Evolutionary conservation across 306 rosid genomes (phyloP).

Genomic region (Castanopsis chinensis): DNA sequence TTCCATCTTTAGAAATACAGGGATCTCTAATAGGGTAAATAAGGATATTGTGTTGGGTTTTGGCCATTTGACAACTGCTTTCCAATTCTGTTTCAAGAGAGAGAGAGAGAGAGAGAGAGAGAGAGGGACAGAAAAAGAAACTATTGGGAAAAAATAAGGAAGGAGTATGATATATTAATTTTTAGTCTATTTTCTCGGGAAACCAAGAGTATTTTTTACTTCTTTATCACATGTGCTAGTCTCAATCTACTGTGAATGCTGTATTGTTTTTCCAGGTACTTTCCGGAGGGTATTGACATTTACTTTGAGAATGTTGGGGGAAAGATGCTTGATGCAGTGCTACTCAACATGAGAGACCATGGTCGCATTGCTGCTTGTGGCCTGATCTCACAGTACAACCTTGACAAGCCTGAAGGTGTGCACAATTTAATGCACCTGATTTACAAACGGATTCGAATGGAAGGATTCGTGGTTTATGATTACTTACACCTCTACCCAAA

Average conservation of each 20-base stretch:
- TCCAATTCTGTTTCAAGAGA: no score
- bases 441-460: constrained; percentile 4
- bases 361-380: neutral
- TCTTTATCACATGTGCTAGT: no score
- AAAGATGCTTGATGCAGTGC: neutral
- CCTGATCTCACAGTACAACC: constrained; percentile 44
- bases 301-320: neutral
- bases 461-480: constrained; percentile 15
- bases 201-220: no score
- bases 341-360: neutral
- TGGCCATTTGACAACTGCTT: no score
- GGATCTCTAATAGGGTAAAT: no score
- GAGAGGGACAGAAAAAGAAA: no score
- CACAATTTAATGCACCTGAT: constrained; percentile 17
- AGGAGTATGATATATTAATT: no score
- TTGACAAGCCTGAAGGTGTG: constrained; percentile 29
- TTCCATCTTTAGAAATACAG: no score
- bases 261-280: neutral
- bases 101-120: no score
- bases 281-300: neutral
- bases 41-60: no score
- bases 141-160: no score
- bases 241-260: neutral
- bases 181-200: no score
- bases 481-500: constrained; percentile 16